Base-by-base conservation (phyloP, 73 alveolate genomes). In the Loxodes magnus region DNA sequence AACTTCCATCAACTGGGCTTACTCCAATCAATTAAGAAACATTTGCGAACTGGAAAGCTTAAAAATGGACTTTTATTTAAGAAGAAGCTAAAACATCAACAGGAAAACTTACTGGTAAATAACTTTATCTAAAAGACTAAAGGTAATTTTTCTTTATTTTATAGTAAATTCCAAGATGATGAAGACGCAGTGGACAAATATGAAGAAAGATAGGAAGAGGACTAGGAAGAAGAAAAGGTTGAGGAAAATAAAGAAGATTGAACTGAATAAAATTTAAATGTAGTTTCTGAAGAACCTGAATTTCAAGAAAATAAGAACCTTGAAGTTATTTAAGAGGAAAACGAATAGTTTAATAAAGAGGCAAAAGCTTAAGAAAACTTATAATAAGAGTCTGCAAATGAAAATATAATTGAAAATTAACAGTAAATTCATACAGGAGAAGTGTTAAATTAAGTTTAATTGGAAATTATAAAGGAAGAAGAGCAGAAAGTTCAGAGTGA, bases 121-220 rank as follows among this genome's bases (percentile, higher is more conserved):
- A 87, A 25, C 74, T 87, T 35, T 77, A 82, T 77, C 66, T 71
- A 67, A 78, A 63, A 27, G 90, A 87, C 51, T 86, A 84, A 7
- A 76, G 64, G 23, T 57, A 80, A 61, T 85, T 66, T 21, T 9
- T 37, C 50, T 21, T 37, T 14, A 4, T 9, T 37, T 14, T 5
- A 5, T 5, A 37, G n/a, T n/a, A n/a, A n/a, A n/a, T n/a, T 71
- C 58, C 37, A 69, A 48, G 94, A 87, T 67, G 94, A 87, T 46
- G 94, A 82, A 46, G 85, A 56, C 39, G 97, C 92, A 1, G 86
- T 71, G 16, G 89, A 87, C 66, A 74, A 63, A 29, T 51, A 75
- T 49, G 76, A 51, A 29, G 39, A 52, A 34, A 70, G 59, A 14
- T 59, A 35, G 26, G 49, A 60, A 24, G 74, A 44, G 23, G 82